A percentile compares a stretch with the other conserved stretches of the same genome.
phyloP scores from a whole-genome alignment of 257 asterid genomes.

The Fraxinus anomala region DNA sequence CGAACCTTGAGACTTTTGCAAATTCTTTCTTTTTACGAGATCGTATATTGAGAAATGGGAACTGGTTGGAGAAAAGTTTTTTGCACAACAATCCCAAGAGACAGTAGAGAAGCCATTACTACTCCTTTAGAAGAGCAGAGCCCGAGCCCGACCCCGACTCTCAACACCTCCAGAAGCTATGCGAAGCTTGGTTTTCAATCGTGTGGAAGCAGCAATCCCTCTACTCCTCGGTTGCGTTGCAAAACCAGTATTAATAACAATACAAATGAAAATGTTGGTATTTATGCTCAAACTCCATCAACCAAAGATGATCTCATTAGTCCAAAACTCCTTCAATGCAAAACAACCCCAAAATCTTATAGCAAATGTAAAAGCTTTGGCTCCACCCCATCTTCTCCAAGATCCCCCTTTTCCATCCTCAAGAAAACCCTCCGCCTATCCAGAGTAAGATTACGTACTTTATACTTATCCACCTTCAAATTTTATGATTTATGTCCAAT shows the following conservation, averaged over 20 bases:
- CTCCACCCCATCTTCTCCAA: slow-evolving; percentile 79
- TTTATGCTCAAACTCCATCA: neutral
- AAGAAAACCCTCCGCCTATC: slow-evolving; percentile 77
- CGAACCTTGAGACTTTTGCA: neutral
- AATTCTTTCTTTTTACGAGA: slow-evolving; percentile 1
- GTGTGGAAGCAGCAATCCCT: slow-evolving; percentile 44
- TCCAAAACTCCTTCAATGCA: slow-evolving; percentile 52
- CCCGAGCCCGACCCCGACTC: slow-evolving; percentile 28
- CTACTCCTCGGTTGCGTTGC: slow-evolving; percentile 75
- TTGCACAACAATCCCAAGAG: slow-evolving; percentile 66
- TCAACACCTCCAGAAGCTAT: slow-evolving; percentile 31
- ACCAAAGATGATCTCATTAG: slow-evolving; percentile 22
- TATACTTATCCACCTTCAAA: neutral
- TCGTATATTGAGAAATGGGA: slow-evolving; percentile 49
- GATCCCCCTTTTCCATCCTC: slow-evolving; percentile 90
- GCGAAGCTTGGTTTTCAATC: slow-evolving; percentile 42
- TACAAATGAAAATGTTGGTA: neutral
- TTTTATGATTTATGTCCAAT: neutral
- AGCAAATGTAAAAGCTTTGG: slow-evolving; percentile 40
- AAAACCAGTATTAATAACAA: slow-evolving; percentile 28
- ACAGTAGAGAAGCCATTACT: slow-evolving; percentile 37
- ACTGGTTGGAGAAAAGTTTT: slow-evolving; percentile 94
- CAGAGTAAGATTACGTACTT: slow-evolving; percentile 46
- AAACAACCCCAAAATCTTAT: slow-evolving; percentile 48
- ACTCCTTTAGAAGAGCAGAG: slow-evolving; percentile 28